These are phyloP conservation scores for Dendrobium nobile DNA, from an alignment of 106 monocot genomes.

Conservation along the genomic window DNA sequence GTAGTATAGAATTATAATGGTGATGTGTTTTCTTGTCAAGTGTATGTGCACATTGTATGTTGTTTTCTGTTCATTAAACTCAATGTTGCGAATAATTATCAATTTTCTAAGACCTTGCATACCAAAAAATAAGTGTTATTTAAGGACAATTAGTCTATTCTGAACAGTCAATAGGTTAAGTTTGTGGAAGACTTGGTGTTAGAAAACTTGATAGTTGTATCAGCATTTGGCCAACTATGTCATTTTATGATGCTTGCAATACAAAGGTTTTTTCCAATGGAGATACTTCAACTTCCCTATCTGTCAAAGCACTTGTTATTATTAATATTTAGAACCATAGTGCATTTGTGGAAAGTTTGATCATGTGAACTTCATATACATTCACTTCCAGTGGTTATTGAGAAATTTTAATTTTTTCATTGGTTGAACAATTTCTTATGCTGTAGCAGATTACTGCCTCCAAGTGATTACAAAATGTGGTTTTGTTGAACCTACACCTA, in stretches of 20 bases:
- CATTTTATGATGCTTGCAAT: too few relatives aligned
- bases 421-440: conserved; percentile 9
- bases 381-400: neutral
- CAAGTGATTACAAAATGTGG: conserved; percentile 52
- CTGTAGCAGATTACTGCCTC: conserved; percentile 56
- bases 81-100: neutral
- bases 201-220: too few relatives aligned
- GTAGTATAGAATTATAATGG: neutral
- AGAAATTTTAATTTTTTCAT: neutral
- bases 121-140: too few relatives aligned
- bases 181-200: too few relatives aligned
- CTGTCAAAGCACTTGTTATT: too few relatives aligned
- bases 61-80: neutral
- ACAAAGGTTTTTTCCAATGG: too few relatives aligned
- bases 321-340: too few relatives aligned
- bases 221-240: too few relatives aligned
- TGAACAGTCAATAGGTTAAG: too few relatives aligned
- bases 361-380: neutral
- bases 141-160: too few relatives aligned
- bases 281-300: too few relatives aligned
- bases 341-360: neutral
- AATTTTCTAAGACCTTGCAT: too few relatives aligned
- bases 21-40: neutral
- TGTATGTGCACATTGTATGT: neutral
- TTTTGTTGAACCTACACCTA: conserved; percentile 90